Evolutionary conservation across 2,329 filamentous ascomycete species (phyloP).

Genomic region (Oidium heveae): DNA sequence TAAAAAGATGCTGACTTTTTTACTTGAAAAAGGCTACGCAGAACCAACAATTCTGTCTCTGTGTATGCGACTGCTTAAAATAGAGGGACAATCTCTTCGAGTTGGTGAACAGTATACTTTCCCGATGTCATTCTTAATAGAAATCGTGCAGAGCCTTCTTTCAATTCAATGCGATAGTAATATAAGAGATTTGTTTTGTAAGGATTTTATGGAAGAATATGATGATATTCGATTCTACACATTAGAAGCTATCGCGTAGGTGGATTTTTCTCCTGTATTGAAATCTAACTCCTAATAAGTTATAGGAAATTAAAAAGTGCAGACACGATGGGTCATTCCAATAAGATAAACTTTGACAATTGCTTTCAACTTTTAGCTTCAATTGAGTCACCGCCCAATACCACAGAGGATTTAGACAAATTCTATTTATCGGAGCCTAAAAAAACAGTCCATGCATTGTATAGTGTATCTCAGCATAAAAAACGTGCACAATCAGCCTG

Average conservation of each 20-base stretch:
- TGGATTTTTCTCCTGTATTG: background rate
- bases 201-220: constrained; percentile 54
- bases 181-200: constrained; percentile 45
- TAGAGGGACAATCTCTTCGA: constrained; percentile 40
- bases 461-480: constrained; percentile 45
- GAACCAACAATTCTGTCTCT: constrained; percentile 50
- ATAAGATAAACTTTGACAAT: constrained; percentile 22
- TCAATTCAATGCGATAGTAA: constrained; percentile 28
- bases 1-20: constrained; percentile 30
- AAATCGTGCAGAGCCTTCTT: constrained; percentile 38
- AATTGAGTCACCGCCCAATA: constrained; percentile 45
- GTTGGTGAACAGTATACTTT: constrained; percentile 40
- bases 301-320: constrained; percentile 15
- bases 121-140: constrained; percentile 37
- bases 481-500: constrained; percentile 66
- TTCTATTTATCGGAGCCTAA: constrained; percentile 41
- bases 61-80: constrained; percentile 63
- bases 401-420: constrained; percentile 37
- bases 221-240: constrained; percentile 73
- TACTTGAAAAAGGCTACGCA: constrained; percentile 36
- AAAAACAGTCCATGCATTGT: constrained; percentile 40
- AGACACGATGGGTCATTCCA: constrained; percentile 9
- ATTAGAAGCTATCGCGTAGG: constrained; percentile 48
- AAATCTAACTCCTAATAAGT: constrained; percentile 3
- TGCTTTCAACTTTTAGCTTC: constrained; percentile 36